phyloP scores from a whole-genome alignment of 2,329 filamentous ascomycete genomes.

The Penicillium sp. region DNA sequence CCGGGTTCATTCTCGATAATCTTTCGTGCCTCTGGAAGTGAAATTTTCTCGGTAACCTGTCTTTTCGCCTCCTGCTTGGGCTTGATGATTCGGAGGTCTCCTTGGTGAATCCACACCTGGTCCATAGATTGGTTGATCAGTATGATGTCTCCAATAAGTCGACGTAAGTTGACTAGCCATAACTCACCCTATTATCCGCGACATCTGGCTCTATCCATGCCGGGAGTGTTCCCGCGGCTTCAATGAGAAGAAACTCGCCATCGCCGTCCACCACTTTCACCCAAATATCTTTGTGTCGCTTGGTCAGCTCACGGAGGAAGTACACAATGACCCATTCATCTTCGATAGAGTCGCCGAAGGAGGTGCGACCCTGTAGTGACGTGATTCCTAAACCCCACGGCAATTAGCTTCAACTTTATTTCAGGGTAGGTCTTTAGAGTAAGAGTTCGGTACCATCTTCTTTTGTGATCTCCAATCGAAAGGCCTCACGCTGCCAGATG shows the following conservation, averaged over 20 bases:
- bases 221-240: constrained; percentile 84
- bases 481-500: constrained; percentile 89
- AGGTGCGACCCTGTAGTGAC: constrained; percentile 72
- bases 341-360: constrained; percentile 91
- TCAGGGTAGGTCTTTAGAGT: constrained; percentile 1
- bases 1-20: constrained; percentile 57
- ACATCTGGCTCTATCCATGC: constrained; percentile 90
- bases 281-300: constrained; percentile 71
- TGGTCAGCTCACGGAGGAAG: constrained; percentile 76
- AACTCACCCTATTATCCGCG: constrained; percentile 67
- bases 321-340: constrained; percentile 98
- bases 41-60: constrained; percentile 48
- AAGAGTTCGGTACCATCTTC: constrained; percentile 54
- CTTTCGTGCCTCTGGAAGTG: constrained; percentile 61
- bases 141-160: neutral
- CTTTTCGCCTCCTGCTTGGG: constrained; percentile 46
- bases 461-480: constrained; percentile 63
- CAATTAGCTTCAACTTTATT: constrained; percentile 4
- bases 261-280: constrained; percentile 80
- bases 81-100: constrained; percentile 69
- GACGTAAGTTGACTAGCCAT: neutral
- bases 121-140: neutral
- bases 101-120: constrained; percentile 79
- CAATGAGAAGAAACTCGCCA: constrained; percentile 91
- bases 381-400: constrained; percentile 38